A percentile compares a stretch with the other conserved stretches of the same genome.
These are phyloP conservation scores for Verticillium isaacii DNA, from an alignment of 2,329 filamentous ascomycete species.

Conservation along the genomic window DNA sequence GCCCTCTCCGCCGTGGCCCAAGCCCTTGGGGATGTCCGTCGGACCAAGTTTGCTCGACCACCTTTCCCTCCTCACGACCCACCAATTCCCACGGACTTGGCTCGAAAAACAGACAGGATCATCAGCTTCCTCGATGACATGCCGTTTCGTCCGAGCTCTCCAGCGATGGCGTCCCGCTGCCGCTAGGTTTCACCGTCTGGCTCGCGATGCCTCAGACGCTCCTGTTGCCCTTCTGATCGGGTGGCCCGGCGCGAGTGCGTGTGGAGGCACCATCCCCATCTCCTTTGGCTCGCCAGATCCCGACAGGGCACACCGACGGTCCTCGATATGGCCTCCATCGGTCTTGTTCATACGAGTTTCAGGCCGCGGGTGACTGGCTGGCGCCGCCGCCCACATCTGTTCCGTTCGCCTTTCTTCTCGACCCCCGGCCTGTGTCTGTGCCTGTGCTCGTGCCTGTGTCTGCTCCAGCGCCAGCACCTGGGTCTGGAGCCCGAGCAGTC, in stretches of 20 bases:
- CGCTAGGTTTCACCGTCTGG: constrained; percentile 2
- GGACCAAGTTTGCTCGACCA: constrained; percentile 8
- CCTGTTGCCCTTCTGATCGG: background rate
- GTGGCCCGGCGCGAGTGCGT: background rate
- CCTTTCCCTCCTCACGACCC: constrained; percentile 1
- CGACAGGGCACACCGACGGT: background rate
- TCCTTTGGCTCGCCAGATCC: background rate
- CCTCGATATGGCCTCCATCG: background rate
- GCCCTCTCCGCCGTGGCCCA: background rate
- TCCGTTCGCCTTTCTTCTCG: background rate
- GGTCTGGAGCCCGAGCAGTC: background rate
- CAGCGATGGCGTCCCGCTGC: background rate
- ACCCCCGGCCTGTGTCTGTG: background rate
- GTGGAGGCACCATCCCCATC: background rate
- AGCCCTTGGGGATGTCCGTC: constrained; percentile 15
- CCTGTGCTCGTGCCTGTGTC: background rate
- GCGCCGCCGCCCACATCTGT: background rate
- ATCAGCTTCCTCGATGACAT: background rate
- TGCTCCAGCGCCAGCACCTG: background rate
- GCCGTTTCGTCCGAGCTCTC: background rate
- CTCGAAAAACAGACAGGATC: constrained; percentile 3
- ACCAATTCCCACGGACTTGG: background rate
- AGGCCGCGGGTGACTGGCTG: background rate
- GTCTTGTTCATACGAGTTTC: background rate
- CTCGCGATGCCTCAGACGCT: background rate